These are phyloP conservation scores for Coccomyxa sp. DNA, from an alignment of 139 green algal genomes.

Conservation along the genomic window DNA sequence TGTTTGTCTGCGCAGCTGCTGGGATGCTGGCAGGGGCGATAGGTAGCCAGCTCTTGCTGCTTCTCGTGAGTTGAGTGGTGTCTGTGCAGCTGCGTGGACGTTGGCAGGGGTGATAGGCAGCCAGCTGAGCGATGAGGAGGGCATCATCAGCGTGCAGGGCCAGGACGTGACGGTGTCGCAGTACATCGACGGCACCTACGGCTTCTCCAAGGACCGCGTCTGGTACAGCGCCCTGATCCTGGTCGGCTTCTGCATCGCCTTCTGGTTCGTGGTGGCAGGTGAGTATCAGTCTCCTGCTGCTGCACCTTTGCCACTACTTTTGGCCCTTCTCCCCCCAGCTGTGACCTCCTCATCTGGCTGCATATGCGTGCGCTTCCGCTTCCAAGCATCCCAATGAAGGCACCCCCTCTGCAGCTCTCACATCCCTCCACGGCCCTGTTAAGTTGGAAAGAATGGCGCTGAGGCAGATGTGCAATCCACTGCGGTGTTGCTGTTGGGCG, in stretches of 20 bases:
- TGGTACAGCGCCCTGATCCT: slow-evolving; percentile 1
- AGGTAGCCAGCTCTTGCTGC: too few relatives aligned
- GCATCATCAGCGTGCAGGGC: slow-evolving; percentile 42
- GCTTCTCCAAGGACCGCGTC: not conserved
- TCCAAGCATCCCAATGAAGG: not conserved
- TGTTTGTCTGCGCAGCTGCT: too few relatives aligned
- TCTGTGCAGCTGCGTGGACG: slow-evolving; percentile 19
- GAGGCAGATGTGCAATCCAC: not conserved
- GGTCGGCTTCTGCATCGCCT: slow-evolving; percentile 6
- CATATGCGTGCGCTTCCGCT: not conserved
- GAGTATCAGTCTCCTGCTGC: too few relatives aligned
- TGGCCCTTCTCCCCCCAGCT: not conserved
- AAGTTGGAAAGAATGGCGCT: not conserved
- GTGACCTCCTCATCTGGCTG: not conserved
- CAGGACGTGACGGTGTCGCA: slow-evolving; percentile 61
- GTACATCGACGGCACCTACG: slow-evolving; percentile 12
- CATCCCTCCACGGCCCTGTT: not conserved
- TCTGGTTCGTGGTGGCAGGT: not conserved
- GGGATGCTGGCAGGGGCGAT: too few relatives aligned
- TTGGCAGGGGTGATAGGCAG: slow-evolving; percentile 34
- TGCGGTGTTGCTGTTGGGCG: not conserved
- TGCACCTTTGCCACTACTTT: too few relatives aligned
- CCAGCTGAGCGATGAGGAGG: slow-evolving; percentile 32
- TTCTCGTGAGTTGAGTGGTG: too few relatives aligned
- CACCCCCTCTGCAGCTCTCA: not conserved